Percentiles rank a stretch among this genome's conserved stretches.
phyloP scores from a whole-genome alignment of 768 basidiomycete species.

The Polyporus arcularius region DNA sequence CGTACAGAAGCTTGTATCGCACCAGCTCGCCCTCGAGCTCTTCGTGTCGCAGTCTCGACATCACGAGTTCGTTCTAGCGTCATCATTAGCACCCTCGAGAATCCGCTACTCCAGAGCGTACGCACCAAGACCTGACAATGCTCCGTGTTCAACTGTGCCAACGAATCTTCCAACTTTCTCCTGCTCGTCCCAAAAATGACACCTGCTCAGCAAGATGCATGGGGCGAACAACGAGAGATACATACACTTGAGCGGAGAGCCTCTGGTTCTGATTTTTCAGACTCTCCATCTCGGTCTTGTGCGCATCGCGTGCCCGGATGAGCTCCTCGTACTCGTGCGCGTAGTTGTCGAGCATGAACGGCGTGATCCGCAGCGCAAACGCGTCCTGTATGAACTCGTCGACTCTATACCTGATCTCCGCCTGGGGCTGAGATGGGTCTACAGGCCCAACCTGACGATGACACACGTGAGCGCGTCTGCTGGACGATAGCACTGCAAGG shows the following conservation, averaged over 20 bases:
- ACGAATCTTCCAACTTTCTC: slow-evolving; percentile 73
- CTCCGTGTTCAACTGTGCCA: slow-evolving; percentile 80
- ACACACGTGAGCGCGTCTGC: background rate
- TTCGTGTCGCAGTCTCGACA: slow-evolving; percentile 83
- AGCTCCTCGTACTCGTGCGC: slow-evolving; percentile 87
- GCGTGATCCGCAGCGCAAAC: slow-evolving; percentile 82
- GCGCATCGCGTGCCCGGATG: slow-evolving; percentile 75
- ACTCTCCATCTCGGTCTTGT: slow-evolving; percentile 80
- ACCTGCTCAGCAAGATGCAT: background rate
- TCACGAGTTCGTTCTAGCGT: slow-evolving; percentile 84
- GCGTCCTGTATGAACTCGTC: slow-evolving; percentile 90
- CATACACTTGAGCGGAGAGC: slow-evolving; percentile 80
- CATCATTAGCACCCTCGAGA: background rate
- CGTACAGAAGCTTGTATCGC: slow-evolving; percentile 88
- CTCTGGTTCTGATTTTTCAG: slow-evolving; percentile 78
- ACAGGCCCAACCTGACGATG: background rate
- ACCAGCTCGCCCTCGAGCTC: slow-evolving; percentile 94
- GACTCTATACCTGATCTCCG: slow-evolving; percentile 54
- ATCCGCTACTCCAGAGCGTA: background rate
- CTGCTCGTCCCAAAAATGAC: slow-evolving; percentile 40
- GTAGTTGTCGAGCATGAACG: slow-evolving; percentile 93
- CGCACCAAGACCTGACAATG: slow-evolving; percentile 74
- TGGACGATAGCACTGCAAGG: background rate
- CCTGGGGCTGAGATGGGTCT: slow-evolving; percentile 3
- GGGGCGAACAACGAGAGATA: slow-evolving; percentile 12